These are phyloP conservation scores for Chrysopogon serrulatus DNA, from an alignment of 176 grass and related monocot genomes.

Conservation along the genomic window DNA sequence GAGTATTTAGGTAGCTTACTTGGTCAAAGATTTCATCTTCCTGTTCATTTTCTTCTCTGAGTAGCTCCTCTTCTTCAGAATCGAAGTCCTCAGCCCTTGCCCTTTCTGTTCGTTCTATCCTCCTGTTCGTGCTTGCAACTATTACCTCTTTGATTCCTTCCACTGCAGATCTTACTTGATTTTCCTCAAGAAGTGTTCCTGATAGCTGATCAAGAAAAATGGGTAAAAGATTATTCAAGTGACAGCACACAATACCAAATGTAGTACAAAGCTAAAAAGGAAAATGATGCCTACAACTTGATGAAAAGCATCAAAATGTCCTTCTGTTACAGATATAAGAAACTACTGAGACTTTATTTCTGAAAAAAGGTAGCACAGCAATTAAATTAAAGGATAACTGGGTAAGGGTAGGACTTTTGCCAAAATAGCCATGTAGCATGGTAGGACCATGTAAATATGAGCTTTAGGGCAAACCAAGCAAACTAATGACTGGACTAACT, in stretches of 20 bases:
- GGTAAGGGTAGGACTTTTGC: not conserved
- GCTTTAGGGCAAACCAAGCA: not conserved
- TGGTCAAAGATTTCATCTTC: conserved; percentile 90
- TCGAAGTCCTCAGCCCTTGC: conserved; percentile 64
- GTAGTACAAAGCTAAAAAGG: conserved; percentile 14
- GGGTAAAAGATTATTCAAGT: not conserved
- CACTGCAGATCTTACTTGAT: conserved; percentile 63
- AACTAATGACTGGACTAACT: not conserved
- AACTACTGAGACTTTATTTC: not conserved
- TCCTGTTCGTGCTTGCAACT: conserved; percentile 52
- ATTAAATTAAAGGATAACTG: not conserved
- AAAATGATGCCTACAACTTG: not conserved
- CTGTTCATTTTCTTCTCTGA: conserved; percentile 85
- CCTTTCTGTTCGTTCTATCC: conserved; percentile 59
- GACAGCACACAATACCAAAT: not conserved
- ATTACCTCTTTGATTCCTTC: conserved; percentile 75
- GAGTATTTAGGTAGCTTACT: conserved; percentile 36
- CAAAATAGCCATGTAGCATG: not conserved
- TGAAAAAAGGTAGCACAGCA: not conserved
- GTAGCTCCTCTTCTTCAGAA: conserved; percentile 77
- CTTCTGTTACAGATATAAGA: conserved; percentile 8
- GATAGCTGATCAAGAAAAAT: conserved; percentile 40
- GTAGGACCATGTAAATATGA: not conserved
- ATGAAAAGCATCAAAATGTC: conserved; percentile 6
- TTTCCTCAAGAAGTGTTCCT: conserved; percentile 60